Evolutionary conservation across 75 land plant genomes (phyloP).

Genomic region (Sequoiadendron giganteum): DNA sequence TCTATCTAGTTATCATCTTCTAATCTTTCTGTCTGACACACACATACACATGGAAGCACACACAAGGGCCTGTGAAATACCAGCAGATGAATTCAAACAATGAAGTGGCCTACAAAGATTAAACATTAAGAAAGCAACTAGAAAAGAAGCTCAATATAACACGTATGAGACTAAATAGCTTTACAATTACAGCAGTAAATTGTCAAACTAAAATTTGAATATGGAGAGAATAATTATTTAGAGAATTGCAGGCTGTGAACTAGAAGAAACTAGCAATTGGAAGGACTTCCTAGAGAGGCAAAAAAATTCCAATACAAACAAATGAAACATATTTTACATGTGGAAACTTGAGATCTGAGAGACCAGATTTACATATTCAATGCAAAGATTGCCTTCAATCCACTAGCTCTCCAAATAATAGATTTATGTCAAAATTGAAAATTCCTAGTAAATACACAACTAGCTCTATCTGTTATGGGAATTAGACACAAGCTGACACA

Average conservation of each 20-base stretch:
- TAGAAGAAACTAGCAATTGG: not conserved
- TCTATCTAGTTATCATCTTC: too few relatives aligned
- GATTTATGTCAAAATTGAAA: not conserved
- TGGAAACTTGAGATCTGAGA: not conserved
- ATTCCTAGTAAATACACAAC: not conserved
- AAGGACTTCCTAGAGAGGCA: not conserved
- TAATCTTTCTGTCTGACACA: not conserved
- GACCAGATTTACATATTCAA: not conserved
- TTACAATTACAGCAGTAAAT: not conserved
- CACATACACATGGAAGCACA: not conserved
- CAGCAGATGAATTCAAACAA: not conserved
- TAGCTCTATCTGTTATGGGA: not conserved
- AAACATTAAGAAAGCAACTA: not conserved
- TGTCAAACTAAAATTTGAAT: not conserved
- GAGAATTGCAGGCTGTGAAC: not conserved
- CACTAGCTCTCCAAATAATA: not conserved
- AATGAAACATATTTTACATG: not conserved
- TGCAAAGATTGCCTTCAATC: not conserved
- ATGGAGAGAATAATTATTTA: not conserved
- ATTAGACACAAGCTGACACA: not conserved
- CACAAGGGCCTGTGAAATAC: not conserved
- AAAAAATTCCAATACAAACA: not conserved
- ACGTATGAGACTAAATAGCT: not conserved
- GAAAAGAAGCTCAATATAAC: not conserved
- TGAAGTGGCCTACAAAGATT: not conserved